Base-by-base conservation (phyloP, 2,329 filamentous ascomycete genomes). In the Botrytis cinerea region DNA sequence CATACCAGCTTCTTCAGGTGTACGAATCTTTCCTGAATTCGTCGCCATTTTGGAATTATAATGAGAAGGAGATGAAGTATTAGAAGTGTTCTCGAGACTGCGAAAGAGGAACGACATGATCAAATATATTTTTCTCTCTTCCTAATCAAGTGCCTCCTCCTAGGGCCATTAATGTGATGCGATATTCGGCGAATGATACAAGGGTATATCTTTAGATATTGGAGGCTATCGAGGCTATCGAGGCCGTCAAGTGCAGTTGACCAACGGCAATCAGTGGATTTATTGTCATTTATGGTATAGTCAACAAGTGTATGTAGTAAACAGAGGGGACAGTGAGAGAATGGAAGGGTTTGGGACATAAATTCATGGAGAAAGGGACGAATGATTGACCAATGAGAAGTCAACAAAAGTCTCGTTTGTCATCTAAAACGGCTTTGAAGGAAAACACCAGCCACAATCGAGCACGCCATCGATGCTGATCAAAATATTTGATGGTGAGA, bases 1-100 rank as follows among this genome's bases (percentile, higher is more conserved):
- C 87, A 80, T 86, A 90, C 89, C 88, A 77, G 89, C 89, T 85
- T 90, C 88, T 84, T 89, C 87, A 81, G 88, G 86, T 83, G 87
- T 89, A 80, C 85, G 85, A 81, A 90, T 86, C 81, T 83, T 81
- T 70, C 81, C 79, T 73, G 80, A 78, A 76, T 81, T 79, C 25
- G 83, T 80, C 75, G 85, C 84, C 85, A 86, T 86, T 70, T 76
- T 82, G 77, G 78, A 76, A 75, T 79, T 75, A 71, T 76, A 72
- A 60, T 73, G 68, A 59, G 73, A 73, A 72, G 76, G 75, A 79
- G 77, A 76, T 78, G 73, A 79, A 77, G 78, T 81, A 73, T 70
- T 72, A 62, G 73, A 73, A 61, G 68, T 62, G 73, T 75, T 73
- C 62, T 73, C 73, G 66, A 70, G 61, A 73, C 72, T 70, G 48